A percentile compares a stretch with the other conserved stretches of the same genome.
phyloP scores from a whole-genome alignment of 1,284 basidiomycete species.

The Ustilago trichophora region DNA sequence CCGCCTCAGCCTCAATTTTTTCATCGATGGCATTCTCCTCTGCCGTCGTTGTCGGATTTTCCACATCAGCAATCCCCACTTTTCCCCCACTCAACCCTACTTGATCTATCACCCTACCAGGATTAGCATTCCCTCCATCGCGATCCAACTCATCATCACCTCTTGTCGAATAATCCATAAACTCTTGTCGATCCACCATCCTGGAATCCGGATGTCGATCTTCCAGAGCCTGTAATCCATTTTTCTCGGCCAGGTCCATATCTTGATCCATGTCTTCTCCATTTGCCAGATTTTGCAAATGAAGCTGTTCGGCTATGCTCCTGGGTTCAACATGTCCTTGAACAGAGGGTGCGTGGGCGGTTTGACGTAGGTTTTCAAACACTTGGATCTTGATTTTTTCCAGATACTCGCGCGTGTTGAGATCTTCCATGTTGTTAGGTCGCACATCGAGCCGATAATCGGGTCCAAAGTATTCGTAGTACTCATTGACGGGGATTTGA shows the following conservation, averaged over 20 bases:
- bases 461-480: conserved; percentile 99
- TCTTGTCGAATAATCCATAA: conserved; percentile 41
- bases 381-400: conserved; percentile 91
- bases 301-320: conserved; percentile 28
- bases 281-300: conserved; percentile 43
- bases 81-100: background rate
- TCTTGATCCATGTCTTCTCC: conserved; percentile 35
- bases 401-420: conserved; percentile 91
- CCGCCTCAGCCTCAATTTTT: conserved; percentile 9
- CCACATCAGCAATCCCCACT: conserved; percentile 5
- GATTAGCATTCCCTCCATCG: conserved; percentile 14
- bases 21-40: conserved; percentile 26
- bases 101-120: conserved; percentile 9
- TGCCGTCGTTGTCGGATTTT: conserved; percentile 6
- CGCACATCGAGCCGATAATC: conserved; percentile 97
- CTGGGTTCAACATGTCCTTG: conserved; percentile 63
- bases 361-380: conserved; percentile 73
- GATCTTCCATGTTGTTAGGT: conserved; percentile 92
- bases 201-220: conserved; percentile 27
- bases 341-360: conserved; percentile 54
- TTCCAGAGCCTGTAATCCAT: conserved; percentile 34
- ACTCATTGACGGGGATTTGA: conserved; percentile 67
- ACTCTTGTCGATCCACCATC: conserved; percentile 23
- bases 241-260: conserved; percentile 48
- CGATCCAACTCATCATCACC: conserved; percentile 53